These are phyloP conservation scores for Diaporthe ampelina DNA, from an alignment of 2,329 filamentous ascomycete genomes.

Conservation along the genomic window DNA sequence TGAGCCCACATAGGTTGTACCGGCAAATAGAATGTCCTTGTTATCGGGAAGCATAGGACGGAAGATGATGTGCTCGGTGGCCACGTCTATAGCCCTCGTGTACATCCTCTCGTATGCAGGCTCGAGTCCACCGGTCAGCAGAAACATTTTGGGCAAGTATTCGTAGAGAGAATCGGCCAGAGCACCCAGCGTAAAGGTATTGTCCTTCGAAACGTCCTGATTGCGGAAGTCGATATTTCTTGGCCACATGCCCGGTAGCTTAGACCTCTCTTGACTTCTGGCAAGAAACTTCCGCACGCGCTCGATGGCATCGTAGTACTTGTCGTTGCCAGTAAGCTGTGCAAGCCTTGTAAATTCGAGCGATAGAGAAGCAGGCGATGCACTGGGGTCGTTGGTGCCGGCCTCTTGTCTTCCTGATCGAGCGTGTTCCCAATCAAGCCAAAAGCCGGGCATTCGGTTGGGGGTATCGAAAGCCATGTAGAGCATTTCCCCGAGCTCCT, in stretches of 20 bases:
- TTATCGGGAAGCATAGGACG: conserved; percentile 75
- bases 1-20: conserved; percentile 66
- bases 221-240: conserved; percentile 70
- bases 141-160: conserved; percentile 72
- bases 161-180: conserved; percentile 71
- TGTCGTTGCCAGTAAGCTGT: conserved; percentile 76
- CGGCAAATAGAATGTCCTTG: conserved; percentile 75
- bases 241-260: conserved; percentile 84
- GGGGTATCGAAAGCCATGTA: conserved; percentile 69
- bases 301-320: conserved; percentile 76
- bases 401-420: conserved; percentile 51
- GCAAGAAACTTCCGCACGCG: conserved; percentile 76
- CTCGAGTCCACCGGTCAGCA: conserved; percentile 75
- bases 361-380: conserved; percentile 70
- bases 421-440: conserved; percentile 64
- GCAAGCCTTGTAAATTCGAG: conserved; percentile 80
- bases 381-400: conserved; percentile 53
- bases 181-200: conserved; percentile 65
- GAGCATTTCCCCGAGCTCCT: conserved; percentile 83
- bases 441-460: conserved; percentile 66
- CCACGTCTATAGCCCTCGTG: conserved; percentile 69
- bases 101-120: conserved; percentile 76
- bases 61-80: conserved; percentile 75
- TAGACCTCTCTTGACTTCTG: conserved; percentile 75
- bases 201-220: conserved; percentile 57